Base-by-base conservation (phyloP, 441 rosid species). In the Omphalea diandra region DNA sequence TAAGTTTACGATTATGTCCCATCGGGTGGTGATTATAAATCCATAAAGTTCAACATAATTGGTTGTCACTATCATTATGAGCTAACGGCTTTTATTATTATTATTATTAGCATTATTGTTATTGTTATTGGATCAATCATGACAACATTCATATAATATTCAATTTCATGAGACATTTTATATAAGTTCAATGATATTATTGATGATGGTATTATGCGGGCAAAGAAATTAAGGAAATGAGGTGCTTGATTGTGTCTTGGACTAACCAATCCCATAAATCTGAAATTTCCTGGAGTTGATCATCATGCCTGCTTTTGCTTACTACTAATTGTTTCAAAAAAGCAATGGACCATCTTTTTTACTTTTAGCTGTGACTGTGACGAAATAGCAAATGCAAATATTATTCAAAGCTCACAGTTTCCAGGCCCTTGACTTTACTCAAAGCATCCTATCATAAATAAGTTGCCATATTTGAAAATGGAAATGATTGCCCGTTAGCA, bases 171-270 rank as follows among this genome's bases (percentile, higher is more conserved):
- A 38, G 2, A 38, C 22, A 59, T 33, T 20, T 32, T 29, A 47
- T 38, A 3, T 40, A 52, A 26, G 33, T 40, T 52, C 63, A 79
- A 70, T 67, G 26, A 70, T 66, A 55, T 54, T 63, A 74, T 67
- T 77, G 77, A 72, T 75, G 71, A 72, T 69, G 69, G 29, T 43
- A 68, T 75, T 63, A 73, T 75, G 72, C 69, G 62, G 40, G 33
- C n/a, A 22, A 44, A 26, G 75, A 67, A 49, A 44, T 18, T 41
- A 61, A 73, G 26, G 5, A 63, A 49, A 44, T 6, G 8, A 0
- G 4, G n/a, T 69, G 49, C 49, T 63, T 77, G 36, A 69, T 66
- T 69, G 56, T 60, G 74, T 62, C 43, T 69, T 11, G 55, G 75
- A 69, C 61, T 54, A 40, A 62, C 43, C 36, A 53, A 29, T n/a